Evolutionary conservation across 2,329 filamentous ascomycete species (phyloP), one percentile per base, ranked within the genome.

Genomic region (Dactylellina leptospora): DNA sequence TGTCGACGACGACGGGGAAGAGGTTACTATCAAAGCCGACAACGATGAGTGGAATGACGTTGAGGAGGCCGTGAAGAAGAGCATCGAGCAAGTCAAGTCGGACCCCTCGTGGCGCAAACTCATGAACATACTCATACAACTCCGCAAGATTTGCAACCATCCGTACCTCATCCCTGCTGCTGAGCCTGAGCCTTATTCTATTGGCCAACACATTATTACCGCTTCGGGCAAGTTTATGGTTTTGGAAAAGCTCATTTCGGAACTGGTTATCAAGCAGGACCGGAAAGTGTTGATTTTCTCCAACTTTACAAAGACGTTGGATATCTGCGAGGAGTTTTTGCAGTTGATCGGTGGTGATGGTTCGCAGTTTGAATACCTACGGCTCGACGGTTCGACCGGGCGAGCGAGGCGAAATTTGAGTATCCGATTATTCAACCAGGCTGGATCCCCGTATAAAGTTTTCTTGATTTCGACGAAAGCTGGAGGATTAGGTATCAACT

Each of bases 281-380:
- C 83, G 83, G 75, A 86, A 86, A 73, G 79, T 86, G 0, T 77
- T 86, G 4, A 83, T 86, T n/a, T 86, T 87, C 68, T 85, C 84
- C 0, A 81, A 83, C 1, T 86, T 85, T 66, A 85, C 83, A 0
- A 78, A 79, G 9, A 83, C 82, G 2, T 78, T 86, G 0, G 81
- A 85, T 70, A 81, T 82, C 18, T 83, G 82, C 36, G 84, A 86
- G 61, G 83, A 85, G 58, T 78, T 86, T 0, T 75, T 86, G 0
- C 74, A 77, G 0, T 75, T 83, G 5, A 80, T 83, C 50, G 80
- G 83, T 50, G 80, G 79, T 10, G 78, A 79, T 36, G 80, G 79
- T 0, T 77, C 77, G 2, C 40, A 77, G 0, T 84, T 85, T 77
- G 80, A 80, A 13, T 82, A 82, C 71, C 77, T 83, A 1, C 80